These are phyloP conservation scores for Lumnitzera littorea DNA, from an alignment of 345 rosid species.

Conservation along the genomic window DNA sequence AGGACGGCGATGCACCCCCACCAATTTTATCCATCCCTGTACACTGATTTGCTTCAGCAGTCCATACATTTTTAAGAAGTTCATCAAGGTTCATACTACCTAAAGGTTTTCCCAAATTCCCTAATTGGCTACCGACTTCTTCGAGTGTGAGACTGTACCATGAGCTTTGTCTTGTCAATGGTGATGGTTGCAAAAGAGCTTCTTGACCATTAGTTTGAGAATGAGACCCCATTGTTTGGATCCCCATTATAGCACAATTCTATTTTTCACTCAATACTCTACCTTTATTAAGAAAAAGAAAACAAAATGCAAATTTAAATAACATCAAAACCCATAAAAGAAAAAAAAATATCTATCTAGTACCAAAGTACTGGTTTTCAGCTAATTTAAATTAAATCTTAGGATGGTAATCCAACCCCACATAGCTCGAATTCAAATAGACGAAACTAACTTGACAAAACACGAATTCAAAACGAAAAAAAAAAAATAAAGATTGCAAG, in stretches of 20 bases:
- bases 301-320: no score
- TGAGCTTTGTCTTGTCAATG: conserved; percentile 34
- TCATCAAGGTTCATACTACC: conserved; percentile 57
- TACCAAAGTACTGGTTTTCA: no score
- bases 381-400: no score
- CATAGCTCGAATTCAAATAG: no score
- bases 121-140: conserved; percentile 37
- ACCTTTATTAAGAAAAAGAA: not conserved
- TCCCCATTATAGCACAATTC: conserved; percentile 36
- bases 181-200: conserved; percentile 22
- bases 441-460: no score
- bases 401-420: no score
- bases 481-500: no score
- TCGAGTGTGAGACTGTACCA: conserved; percentile 40
- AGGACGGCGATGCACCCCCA: conserved; percentile 7
- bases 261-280: conserved; percentile 1
- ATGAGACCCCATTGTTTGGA: conserved; percentile 53
- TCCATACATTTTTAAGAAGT: conserved; percentile 43
- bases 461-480: no score
- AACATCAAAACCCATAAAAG: no score
- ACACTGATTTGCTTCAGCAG: conserved; percentile 23
- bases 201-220: conserved; percentile 41
- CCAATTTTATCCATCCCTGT: conserved; percentile 16
- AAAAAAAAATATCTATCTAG: no score
- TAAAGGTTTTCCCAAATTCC: conserved; percentile 38